phyloP scores from a whole-genome alignment of 345 rosid species.

The Aquilaria sinensis region DNA sequence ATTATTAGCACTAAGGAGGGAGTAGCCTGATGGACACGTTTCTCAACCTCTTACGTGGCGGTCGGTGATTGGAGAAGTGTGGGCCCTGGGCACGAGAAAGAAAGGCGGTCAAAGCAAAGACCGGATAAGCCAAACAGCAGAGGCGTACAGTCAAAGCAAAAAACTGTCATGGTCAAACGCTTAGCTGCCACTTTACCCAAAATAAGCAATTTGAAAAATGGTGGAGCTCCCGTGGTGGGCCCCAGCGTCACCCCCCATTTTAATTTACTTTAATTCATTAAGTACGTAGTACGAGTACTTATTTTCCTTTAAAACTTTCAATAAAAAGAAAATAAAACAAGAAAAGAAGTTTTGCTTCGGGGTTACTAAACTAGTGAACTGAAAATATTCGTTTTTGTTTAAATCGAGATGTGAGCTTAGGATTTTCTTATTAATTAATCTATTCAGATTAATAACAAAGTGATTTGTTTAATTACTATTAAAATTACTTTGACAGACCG shows the following conservation, averaged over 20 bases:
- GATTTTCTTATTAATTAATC: background rate
- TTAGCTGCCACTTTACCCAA: slow-evolving; percentile 39
- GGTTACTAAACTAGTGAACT: background rate
- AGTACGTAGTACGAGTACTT: too few relatives aligned
- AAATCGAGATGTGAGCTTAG: slow-evolving; percentile 16
- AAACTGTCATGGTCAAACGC: slow-evolving; percentile 32
- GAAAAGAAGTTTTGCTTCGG: background rate
- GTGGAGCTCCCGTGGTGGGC: background rate
- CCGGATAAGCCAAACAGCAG: slow-evolving; percentile 19
- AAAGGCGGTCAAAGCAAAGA: slow-evolving; percentile 23
- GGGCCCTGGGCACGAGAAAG: background rate
- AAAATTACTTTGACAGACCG: background rate
- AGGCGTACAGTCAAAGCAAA: slow-evolving; percentile 29
- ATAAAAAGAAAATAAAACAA: background rate
- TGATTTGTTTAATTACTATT: background rate
- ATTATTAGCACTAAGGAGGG: too few relatives aligned
- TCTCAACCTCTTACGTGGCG: too few relatives aligned
- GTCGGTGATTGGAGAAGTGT: too few relatives aligned
- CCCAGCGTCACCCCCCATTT: slow-evolving; percentile 4
- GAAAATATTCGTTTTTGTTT: slow-evolving; percentile 15
- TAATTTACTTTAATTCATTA: background rate
- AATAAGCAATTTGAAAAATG: background rate
- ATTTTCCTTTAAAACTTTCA: background rate
- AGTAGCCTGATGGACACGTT: too few relatives aligned
- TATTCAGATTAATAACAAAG: background rate